Percentiles rank a stretch among this genome's conserved stretches.
Evolutionary conservation across 352 stramenopile species (phyloP).

Genomic region (Globisporangium solare): DNA sequence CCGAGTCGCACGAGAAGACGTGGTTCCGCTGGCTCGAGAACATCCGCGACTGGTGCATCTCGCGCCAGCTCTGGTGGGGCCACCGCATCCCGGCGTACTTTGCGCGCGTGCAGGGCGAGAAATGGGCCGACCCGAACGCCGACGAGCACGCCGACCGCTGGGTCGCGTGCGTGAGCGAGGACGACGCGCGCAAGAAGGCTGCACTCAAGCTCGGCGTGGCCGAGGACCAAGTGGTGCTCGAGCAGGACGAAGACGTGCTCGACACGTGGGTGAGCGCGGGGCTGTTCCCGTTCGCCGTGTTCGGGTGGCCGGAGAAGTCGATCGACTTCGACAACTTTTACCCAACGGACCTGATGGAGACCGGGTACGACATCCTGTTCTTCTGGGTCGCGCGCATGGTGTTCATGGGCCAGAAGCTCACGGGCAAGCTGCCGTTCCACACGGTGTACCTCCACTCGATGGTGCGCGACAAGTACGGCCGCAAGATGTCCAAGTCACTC

Average conservation of each 20-base stretch:
- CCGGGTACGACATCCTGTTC: constrained; percentile 99
- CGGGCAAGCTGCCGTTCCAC: constrained; percentile 95
- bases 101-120: constrained; percentile 81
- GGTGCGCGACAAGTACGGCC: constrained; percentile 97
- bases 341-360: constrained; percentile 96
- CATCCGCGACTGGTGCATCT: constrained; percentile 99
- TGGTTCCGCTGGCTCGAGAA: constrained; percentile 98
- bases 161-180: constrained; percentile 72
- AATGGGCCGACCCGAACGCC: constrained; percentile 68
- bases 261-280: constrained; percentile 99
- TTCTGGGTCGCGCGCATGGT: constrained; percentile 99
- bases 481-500: constrained; percentile 99
- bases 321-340: constrained; percentile 91
- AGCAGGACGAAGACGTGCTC: constrained; percentile 99
- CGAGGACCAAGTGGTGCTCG: constrained; percentile 73
- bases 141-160: constrained; percentile 56
- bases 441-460: constrained; percentile 97
- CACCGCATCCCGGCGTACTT: constrained; percentile 99
- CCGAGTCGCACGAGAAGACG: constrained; percentile 91
- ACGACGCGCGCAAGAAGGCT: constrained; percentile 89
- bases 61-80: constrained; percentile 99
- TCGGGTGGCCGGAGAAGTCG: constrained; percentile 70
- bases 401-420: constrained; percentile 96
- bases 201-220: constrained; percentile 55
- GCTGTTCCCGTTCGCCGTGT: constrained; percentile 94